A percentile compares a stretch with the other conserved stretches of the same genome.
Conservation (phyloP, 2,329 filamentous ascomycete species). For the Leptographium lundbergii region DNA sequence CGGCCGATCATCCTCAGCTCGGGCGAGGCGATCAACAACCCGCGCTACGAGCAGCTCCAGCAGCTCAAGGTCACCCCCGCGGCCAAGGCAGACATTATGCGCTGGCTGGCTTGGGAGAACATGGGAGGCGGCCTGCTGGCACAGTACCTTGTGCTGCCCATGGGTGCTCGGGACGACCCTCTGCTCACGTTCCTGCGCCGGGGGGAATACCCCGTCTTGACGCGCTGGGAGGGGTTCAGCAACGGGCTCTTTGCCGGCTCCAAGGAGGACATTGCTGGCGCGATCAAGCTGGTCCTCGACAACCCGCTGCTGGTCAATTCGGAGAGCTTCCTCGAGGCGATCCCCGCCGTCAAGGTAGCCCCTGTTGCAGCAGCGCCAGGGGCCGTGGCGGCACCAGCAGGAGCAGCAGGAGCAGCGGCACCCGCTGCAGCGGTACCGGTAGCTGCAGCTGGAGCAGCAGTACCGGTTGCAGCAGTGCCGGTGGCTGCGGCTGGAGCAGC, state of each 20-base stretch:
- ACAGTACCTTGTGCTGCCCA: constrained; percentile 71
- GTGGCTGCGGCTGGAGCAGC: neutral
- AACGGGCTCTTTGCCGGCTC: constrained; percentile 63
- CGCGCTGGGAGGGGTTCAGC: constrained; percentile 59
- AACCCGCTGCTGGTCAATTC: constrained; percentile 41
- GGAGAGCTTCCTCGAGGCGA: constrained; percentile 50
- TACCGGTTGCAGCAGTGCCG: neutral
- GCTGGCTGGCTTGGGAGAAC: constrained; percentile 86
- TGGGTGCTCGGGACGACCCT: constrained; percentile 62
- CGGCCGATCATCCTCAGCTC: constrained; percentile 68
- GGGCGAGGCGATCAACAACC: constrained; percentile 73
- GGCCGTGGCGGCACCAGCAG: neutral
- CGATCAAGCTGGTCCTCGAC: constrained; percentile 47
- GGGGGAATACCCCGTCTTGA: constrained; percentile 62
- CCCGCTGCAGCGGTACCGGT: neutral
- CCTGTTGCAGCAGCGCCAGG: too few relatives aligned
- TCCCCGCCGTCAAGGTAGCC: constrained; percentile 23
- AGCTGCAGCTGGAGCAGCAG: neutral
- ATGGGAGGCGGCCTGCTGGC: constrained; percentile 77
- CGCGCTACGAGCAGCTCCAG: constrained; percentile 61
- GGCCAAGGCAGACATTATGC: constrained; percentile 59
- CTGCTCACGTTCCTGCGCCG: constrained; percentile 61
- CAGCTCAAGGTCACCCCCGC: constrained; percentile 43
- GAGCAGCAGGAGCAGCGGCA: neutral
- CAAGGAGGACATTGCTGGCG: constrained; percentile 48